These are phyloP conservation scores for Aspergillus haitiensis DNA, from an alignment of 495 filamentous ascomycete species.

Conservation along the genomic window DNA sequence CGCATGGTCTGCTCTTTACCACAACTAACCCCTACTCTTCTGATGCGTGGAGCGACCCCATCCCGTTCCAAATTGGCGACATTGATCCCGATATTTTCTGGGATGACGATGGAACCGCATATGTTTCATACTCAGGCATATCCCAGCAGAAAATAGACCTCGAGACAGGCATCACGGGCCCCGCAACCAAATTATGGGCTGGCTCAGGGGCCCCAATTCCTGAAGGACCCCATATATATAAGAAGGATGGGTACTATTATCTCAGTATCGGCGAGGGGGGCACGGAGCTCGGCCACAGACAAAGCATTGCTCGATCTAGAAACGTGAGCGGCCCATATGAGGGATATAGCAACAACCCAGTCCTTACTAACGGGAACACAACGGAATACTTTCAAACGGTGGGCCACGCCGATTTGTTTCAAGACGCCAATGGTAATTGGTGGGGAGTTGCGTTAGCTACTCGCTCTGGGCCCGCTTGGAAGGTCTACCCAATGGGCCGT, in stretches of 20 bases:
- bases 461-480: slow-evolving; percentile 31
- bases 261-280: slow-evolving; percentile 62
- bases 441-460: slow-evolving; percentile 53
- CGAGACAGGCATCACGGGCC: slow-evolving; percentile 16
- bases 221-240: slow-evolving; percentile 63
- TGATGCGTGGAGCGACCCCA: slow-evolving; percentile 26
- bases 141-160: slow-evolving; percentile 23
- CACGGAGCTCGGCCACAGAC: slow-evolving; percentile 57
- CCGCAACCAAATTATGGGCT: slow-evolving; percentile 49
- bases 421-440: slow-evolving; percentile 51
- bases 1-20: slow-evolving; percentile 21
- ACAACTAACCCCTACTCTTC: slow-evolving; percentile 21
- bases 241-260: slow-evolving; percentile 58
- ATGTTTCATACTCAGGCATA: slow-evolving; percentile 19
- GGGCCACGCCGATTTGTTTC: slow-evolving; percentile 32
- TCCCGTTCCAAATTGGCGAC: slow-evolving; percentile 14
- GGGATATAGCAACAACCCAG: slow-evolving; percentile 30
- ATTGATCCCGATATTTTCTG: slow-evolving; percentile 33
- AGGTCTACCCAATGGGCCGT: slow-evolving; percentile 58
- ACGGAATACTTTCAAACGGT: slow-evolving; percentile 29
- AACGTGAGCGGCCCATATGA: slow-evolving; percentile 56
- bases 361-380: slow-evolving; percentile 23
- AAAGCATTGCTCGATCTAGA: slow-evolving; percentile 52
- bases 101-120: slow-evolving; percentile 24
- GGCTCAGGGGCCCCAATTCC: slow-evolving; percentile 56